Evolutionary conservation across 2,329 filamentous ascomycete genomes (phyloP).

Genomic region (Grosmannia penicillata): DNA sequence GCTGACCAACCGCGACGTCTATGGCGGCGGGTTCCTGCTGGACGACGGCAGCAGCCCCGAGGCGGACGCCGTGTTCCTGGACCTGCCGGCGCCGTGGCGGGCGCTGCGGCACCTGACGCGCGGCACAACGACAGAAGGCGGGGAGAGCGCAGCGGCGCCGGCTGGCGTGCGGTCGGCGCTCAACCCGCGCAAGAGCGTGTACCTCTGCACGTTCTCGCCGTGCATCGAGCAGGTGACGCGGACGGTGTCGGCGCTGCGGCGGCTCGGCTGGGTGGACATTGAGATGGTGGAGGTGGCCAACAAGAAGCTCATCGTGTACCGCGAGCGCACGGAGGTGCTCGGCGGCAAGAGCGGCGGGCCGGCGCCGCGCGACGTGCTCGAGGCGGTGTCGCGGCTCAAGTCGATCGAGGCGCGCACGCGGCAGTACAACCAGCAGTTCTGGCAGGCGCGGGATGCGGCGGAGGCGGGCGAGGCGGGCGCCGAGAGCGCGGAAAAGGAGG

Average conservation of each 20-base stretch:
- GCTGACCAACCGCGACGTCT: conserved; percentile 68
- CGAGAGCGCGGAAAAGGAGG: too few relatives aligned
- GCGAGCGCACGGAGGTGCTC: conserved; percentile 65
- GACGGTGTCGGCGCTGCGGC: conserved; percentile 67
- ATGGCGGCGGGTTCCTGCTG: conserved; percentile 56
- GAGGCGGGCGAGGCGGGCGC: conserved; percentile 26
- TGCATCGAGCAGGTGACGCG: conserved; percentile 92
- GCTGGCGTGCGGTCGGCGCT: conserved; percentile 34
- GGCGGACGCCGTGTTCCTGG: conserved; percentile 62
- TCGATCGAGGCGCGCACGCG: conserved; percentile 57
- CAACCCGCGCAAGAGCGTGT: conserved; percentile 53
- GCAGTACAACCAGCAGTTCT: conserved; percentile 30
- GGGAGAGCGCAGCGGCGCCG: conserved; percentile 15
- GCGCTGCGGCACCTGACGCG: conserved; percentile 64
- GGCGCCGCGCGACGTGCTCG: conserved; percentile 58
- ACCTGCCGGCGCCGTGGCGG: conserved; percentile 69
- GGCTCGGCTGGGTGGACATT: conserved; percentile 78
- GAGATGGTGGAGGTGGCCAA: conserved; percentile 84
- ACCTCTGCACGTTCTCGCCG: conserved; percentile 89
- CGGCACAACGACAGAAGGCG: too few relatives aligned
- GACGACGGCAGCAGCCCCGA: conserved; percentile 40
- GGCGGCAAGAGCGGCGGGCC: conserved; percentile 46
- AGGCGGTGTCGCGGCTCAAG: conserved; percentile 60
- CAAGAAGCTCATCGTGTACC: conserved; percentile 62
- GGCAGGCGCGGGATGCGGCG: conserved; percentile 10